Conservation (phyloP, 2,329 filamentous ascomycete genomes). For the Hypoxylon sp. region DNA sequence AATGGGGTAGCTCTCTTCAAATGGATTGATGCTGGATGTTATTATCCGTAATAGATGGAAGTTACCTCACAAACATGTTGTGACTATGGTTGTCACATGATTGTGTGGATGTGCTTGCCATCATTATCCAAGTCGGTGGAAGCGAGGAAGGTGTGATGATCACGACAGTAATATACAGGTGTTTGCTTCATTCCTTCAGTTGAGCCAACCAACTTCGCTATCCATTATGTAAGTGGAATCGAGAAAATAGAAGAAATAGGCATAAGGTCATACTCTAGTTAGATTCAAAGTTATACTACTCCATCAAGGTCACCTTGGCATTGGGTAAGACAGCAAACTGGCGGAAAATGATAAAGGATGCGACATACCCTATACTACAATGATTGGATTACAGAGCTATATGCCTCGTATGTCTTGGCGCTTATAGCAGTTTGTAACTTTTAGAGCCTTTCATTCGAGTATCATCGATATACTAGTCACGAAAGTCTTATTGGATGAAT, state of each 20-base stretch:
- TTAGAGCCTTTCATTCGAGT: too few relatives aligned
- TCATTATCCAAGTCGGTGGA: conserved; percentile 3
- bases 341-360: too few relatives aligned
- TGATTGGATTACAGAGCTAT: too few relatives aligned
- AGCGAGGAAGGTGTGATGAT: neutral
- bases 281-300: neutral
- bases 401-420: too few relatives aligned
- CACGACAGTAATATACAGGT: neutral
- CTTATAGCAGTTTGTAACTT: too few relatives aligned
- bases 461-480: too few relatives aligned
- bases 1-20: neutral
- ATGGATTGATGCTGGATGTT: neutral
- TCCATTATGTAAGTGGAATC: neutral
- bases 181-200: neutral
- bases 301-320: neutral
- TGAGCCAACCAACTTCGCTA: conserved; percentile 5
- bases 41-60: neutral
- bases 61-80: neutral
- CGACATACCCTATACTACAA: too few relatives aligned
- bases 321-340: too few relatives aligned
- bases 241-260: neutral
- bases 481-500: too few relatives aligned
- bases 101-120: neutral
- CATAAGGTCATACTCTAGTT: neutral
- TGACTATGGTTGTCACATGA: neutral